Conservation (phyloP, 306 rosid species). For the Prunus mira region DNA sequence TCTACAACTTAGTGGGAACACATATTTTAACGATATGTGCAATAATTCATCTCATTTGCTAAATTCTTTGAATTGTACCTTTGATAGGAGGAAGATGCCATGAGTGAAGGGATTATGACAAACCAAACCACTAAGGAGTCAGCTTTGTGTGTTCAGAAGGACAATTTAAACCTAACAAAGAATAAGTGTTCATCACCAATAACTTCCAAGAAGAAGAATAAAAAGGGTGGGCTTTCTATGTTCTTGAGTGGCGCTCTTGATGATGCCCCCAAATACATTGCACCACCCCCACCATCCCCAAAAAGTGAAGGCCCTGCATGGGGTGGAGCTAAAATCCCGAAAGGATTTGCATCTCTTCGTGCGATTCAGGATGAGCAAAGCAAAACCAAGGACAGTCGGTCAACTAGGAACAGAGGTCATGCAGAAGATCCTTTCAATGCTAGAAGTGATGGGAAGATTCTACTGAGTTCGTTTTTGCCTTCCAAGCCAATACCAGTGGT, state of each 20-base stretch:
- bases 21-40: background rate
- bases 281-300: slow-evolving; percentile 54
- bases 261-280: slow-evolving; percentile 47
- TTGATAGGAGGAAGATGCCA: slow-evolving; percentile 50
- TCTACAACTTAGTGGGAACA: background rate
- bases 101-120: slow-evolving; percentile 24
- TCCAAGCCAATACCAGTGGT: slow-evolving; percentile 85
- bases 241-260: slow-evolving; percentile 96
- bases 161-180: slow-evolving; percentile 37
- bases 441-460: slow-evolving; percentile 52
- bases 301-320: slow-evolving; percentile 85
- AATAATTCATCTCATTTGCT: background rate
- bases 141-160: slow-evolving; percentile 31
- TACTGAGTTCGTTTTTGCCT: slow-evolving; percentile 66
- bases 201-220: slow-evolving; percentile 72
- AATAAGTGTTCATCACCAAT: slow-evolving; percentile 33
- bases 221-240: slow-evolving; percentile 95
- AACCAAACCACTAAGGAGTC: slow-evolving; percentile 34
- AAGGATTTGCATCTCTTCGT: slow-evolving; percentile 74
- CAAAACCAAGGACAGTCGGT: slow-evolving; percentile 36
- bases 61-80: slow-evolving; percentile 12
- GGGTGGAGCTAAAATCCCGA: slow-evolving; percentile 77
- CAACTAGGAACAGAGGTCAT: slow-evolving; percentile 34
- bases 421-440: slow-evolving; percentile 49
- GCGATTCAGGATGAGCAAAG: slow-evolving; percentile 83